Evolutionary conservation across 768 basidiomycete species (phyloP).

Genomic region (Mycena sanguinolenta): DNA sequence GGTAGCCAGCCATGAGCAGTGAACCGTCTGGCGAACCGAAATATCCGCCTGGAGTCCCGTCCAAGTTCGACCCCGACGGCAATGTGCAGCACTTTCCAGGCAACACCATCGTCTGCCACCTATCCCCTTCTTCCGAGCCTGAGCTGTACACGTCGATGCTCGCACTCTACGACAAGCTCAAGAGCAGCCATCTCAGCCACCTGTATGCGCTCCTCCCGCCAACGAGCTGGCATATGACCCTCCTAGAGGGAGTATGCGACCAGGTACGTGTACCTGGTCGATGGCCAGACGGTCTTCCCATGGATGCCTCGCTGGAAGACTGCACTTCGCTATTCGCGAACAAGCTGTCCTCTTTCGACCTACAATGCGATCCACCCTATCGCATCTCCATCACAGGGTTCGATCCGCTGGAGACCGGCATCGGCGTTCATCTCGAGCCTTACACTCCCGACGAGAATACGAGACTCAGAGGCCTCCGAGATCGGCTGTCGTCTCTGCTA

Average conservation of each 20-base stretch:
- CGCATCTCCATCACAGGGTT: background rate
- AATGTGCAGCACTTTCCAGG: background rate
- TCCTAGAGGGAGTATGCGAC: background rate
- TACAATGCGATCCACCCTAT: background rate
- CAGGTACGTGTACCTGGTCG: background rate
- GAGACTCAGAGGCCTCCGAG: background rate
- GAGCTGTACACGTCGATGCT: background rate
- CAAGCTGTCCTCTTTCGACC: background rate
- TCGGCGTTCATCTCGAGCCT: background rate
- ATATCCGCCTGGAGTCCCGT: background rate
- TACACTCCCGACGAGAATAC: background rate
- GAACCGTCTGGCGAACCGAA: background rate
- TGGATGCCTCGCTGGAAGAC: background rate
- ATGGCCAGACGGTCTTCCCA: background rate
- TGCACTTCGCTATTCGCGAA: background rate
- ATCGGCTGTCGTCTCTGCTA: background rate
- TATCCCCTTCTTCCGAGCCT: background rate
- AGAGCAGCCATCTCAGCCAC: background rate
- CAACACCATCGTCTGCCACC: background rate
- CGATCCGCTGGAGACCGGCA: background rate
- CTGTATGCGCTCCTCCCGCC: slow-evolving; percentile 1
- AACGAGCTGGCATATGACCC: background rate
- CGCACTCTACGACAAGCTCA: background rate
- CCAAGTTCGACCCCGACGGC: slow-evolving; percentile 1
- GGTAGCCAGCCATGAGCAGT: background rate